Base-by-base conservation (phyloP, 441 rosid species). In the Macaranga tanarius region DNA sequence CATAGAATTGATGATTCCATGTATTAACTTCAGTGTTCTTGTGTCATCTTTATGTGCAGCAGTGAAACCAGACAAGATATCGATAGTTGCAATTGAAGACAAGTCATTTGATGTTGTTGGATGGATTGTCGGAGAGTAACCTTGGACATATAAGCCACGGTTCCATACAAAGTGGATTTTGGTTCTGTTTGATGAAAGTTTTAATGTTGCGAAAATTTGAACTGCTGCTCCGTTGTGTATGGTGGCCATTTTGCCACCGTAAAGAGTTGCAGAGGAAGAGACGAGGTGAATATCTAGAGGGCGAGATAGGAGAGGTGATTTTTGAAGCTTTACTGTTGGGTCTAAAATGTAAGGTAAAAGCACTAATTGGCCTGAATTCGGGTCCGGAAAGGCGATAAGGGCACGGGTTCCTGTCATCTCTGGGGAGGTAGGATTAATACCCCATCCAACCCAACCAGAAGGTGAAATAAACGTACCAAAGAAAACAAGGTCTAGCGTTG, bases 361-460 rank as follows among this genome's bases (percentile, higher is more conserved):
- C 7, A 95, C 82, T 6, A 95, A 75, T 70, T 89, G 93, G 28
- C 97, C 97, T 0, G 97, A 89, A 59, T 91, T 91, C 0, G 97
- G 97, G 69, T 95, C 99, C 0, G 99, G 94, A 52, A 91, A 95
- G 22, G 97, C 94, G 1, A 95, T 64, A 0, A 92, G 81, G 20
- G 94, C 94, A 0, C 94, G 87, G 2, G 97, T 88, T 0, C 99
- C 97, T 0, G 96, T 87, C 99, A 95, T 95, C 73, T 89, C 88
- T 0, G 97, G 67, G 2, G 96, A 82, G 7, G 83, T 75, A 3
- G 93, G 99, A 73, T 95, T 95, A 13, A 92, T 87, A 0, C 99
- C 99, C 84, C 86, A 86, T 0, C 93, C 99, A 0, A 92, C 99
- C 99, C 99, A 95, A 0, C 99, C 97, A 23, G 99, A 92, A 23